Conservation (phyloP, 139 green algal genomes). For the Yamagishiella unicocca region DNA sequence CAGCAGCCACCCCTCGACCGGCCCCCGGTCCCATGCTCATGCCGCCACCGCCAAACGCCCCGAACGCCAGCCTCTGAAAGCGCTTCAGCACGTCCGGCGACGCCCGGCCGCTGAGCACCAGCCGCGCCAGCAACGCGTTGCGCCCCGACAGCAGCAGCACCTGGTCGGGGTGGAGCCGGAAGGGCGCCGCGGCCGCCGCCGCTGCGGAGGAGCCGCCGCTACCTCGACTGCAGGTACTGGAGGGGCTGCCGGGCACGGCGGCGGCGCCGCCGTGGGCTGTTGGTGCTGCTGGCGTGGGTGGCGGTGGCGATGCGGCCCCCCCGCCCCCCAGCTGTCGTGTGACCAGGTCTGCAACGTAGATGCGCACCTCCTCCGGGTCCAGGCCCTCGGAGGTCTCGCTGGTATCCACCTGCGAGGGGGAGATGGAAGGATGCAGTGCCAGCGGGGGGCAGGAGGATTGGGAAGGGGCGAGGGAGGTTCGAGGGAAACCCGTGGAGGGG, state of each 20-base stretch:
- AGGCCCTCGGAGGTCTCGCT: slow-evolving; percentile 67
- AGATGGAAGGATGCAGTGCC: background rate
- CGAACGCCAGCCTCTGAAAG: slow-evolving; percentile 76
- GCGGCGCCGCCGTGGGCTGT: background rate
- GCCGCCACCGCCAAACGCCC: slow-evolving; percentile 49
- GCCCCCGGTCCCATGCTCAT: background rate
- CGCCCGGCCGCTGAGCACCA: slow-evolving; percentile 65
- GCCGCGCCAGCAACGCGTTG: slow-evolving; percentile 76
- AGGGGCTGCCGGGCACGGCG: background rate
- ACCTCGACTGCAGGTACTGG: background rate
- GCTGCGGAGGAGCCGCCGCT: background rate
- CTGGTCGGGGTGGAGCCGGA: slow-evolving; percentile 71
- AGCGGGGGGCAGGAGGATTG: background rate
- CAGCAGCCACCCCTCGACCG: slow-evolving; percentile 4
- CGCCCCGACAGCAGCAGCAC: slow-evolving; percentile 79
- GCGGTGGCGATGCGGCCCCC: background rate
- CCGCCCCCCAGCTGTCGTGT: slow-evolving; percentile 64
- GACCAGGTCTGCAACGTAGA: slow-evolving; percentile 69
- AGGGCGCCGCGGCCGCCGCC: slow-evolving; percentile 24
- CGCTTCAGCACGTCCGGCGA: slow-evolving; percentile 42
- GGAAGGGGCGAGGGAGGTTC: no score
- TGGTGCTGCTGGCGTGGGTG: background rate
- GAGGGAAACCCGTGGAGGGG: no score
- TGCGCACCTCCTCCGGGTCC: slow-evolving; percentile 66
- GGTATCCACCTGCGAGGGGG: slow-evolving; percentile 53